Percentiles rank a stretch among this genome's conserved stretches.
Evolutionary conservation across 176 grass and related monocot species (phyloP).

Genomic region (Cenchrus americanus): DNA sequence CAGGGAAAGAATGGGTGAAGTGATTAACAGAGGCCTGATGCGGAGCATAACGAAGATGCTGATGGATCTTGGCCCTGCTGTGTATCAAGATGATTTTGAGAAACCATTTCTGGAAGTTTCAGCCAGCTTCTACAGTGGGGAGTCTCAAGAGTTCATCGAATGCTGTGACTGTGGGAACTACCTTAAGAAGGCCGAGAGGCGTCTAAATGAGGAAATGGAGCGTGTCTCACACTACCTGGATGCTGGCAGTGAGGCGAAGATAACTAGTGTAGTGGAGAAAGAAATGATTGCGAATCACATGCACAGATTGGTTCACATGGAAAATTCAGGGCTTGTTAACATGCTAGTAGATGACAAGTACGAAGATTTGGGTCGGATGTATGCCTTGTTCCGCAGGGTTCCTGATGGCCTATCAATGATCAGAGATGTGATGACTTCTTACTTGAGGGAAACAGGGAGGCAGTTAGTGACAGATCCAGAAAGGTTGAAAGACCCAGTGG

Average conservation of each 20-base stretch:
- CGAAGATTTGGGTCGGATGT: conserved; percentile 83
- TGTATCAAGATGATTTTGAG: conserved; percentile 98
- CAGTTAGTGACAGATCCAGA: conserved; percentile 85
- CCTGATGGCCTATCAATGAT: conserved; percentile 78
- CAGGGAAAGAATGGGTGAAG: conserved; percentile 79
- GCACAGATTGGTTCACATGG: conserved; percentile 92
- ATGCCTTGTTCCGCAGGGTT: conserved; percentile 87
- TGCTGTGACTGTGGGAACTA: conserved; percentile 91
- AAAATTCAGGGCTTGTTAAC: conserved; percentile 89
- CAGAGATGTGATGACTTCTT: conserved; percentile 86
- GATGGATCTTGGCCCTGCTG: conserved; percentile 87
- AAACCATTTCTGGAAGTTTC: conserved; percentile 84
- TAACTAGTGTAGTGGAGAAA: conserved; percentile 91
- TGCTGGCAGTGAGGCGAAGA: conserved; percentile 78
- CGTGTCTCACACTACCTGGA: conserved; percentile 95
- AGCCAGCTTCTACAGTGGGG: conserved; percentile 77
- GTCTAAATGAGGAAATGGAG: conserved; percentile 95
- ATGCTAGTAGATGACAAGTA: conserved; percentile 94
- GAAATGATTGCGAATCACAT: conserved; percentile 98
- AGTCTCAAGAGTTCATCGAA: conserved; percentile 88
- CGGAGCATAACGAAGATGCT: conserved; percentile 92
- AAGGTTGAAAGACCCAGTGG: conserved; percentile 90
- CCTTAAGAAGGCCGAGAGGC: conserved; percentile 86
- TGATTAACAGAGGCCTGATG: conserved; percentile 90
- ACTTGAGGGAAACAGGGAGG: conserved; percentile 85